A percentile compares a stretch with the other conserved stretches of the same genome.
Evolutionary conservation across 1,284 basidiomycete genomes (phyloP).

Genomic region (Leccinum pachyderme): DNA sequence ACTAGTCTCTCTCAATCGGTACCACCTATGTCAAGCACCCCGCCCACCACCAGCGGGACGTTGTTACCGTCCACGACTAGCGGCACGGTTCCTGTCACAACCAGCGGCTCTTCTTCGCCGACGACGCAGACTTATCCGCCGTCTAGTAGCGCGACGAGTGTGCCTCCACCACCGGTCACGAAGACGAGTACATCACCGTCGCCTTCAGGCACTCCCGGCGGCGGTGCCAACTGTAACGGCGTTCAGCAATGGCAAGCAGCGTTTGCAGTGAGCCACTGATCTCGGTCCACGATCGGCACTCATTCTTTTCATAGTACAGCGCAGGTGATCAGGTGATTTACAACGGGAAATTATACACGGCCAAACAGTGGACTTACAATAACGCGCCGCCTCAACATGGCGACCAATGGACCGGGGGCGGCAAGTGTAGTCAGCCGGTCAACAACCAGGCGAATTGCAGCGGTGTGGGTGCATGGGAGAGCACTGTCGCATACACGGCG

Average conservation of each 20-base stretch:
- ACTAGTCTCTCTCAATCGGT: neutral
- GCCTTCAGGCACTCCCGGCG: neutral
- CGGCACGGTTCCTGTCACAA: neutral
- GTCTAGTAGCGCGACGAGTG: neutral
- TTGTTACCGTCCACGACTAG: neutral
- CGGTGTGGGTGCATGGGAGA: slow-evolving; percentile 20
- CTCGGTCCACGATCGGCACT: neutral
- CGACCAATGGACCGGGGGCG: slow-evolving; percentile 22
- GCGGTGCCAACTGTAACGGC: slow-evolving; percentile 13
- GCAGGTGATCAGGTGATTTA: slow-evolving; percentile 25
- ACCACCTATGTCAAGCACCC: neutral
- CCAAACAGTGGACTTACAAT: slow-evolving; percentile 30
- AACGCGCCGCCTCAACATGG: slow-evolving; percentile 15
- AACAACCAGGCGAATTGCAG: slow-evolving; percentile 23
- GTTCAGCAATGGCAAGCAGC: slow-evolving; percentile 26
- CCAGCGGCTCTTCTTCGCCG: neutral
- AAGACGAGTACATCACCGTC: neutral
- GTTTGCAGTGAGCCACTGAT: slow-evolving; percentile 20
- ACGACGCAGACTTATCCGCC: neutral
- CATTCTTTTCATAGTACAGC: slow-evolving; percentile 18
- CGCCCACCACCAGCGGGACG: neutral
- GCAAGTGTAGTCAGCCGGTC: slow-evolving; percentile 19
- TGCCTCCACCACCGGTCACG: neutral
- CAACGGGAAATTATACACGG: slow-evolving; percentile 21
- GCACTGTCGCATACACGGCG: slow-evolving; percentile 11